Percentiles rank a stretch among this genome's conserved stretches.
Conservation (phyloP, 805 yeast genomes). For the Saturnispora hagleri region DNA sequence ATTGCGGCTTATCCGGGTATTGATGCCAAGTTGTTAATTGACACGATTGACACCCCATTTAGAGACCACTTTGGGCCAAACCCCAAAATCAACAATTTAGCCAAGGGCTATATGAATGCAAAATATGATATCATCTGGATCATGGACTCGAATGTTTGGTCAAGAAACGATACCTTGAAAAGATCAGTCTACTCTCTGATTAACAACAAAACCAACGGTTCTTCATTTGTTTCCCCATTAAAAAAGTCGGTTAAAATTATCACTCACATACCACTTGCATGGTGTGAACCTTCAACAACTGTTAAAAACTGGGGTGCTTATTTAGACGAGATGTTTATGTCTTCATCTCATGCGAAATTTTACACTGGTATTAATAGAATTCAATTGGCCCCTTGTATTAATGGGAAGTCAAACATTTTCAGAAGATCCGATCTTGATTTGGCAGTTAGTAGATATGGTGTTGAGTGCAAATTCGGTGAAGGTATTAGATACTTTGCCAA, state of each 20-base stretch:
- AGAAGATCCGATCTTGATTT: conserved; percentile 54
- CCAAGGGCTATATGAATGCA: conserved; percentile 69
- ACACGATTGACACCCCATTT: conserved; percentile 23
- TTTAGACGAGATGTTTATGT: conserved; percentile 76
- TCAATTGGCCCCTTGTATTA: conserved; percentile 79
- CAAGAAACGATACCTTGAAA: conserved; percentile 49
- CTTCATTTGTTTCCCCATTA: conserved; percentile 14
- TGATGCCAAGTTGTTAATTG: conserved; percentile 51
- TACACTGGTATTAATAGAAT: conserved; percentile 69
- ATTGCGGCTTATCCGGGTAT: conserved; percentile 45
- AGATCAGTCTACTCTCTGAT: conserved; percentile 51
- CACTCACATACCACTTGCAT: conserved; percentile 74
- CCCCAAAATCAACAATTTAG: conserved; percentile 79
- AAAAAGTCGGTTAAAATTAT: conserved; percentile 50
- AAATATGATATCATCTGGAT: conserved; percentile 74
- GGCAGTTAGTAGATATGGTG: conserved; percentile 38
- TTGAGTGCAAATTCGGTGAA: conserved; percentile 24
- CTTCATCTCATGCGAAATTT: conserved; percentile 79
- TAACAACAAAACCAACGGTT: conserved; percentile 45
- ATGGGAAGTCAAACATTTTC: conserved; percentile 80
- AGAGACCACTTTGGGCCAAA: conserved; percentile 64
- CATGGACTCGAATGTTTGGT: conserved; percentile 81
- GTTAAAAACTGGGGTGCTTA: conserved; percentile 45
- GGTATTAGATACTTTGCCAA: conserved; percentile 66
- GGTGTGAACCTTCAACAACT: conserved; percentile 13